Evolutionary conservation across 2,329 filamentous ascomycete genomes (phyloP).

Genomic region (Aspergillus awamori): DNA sequence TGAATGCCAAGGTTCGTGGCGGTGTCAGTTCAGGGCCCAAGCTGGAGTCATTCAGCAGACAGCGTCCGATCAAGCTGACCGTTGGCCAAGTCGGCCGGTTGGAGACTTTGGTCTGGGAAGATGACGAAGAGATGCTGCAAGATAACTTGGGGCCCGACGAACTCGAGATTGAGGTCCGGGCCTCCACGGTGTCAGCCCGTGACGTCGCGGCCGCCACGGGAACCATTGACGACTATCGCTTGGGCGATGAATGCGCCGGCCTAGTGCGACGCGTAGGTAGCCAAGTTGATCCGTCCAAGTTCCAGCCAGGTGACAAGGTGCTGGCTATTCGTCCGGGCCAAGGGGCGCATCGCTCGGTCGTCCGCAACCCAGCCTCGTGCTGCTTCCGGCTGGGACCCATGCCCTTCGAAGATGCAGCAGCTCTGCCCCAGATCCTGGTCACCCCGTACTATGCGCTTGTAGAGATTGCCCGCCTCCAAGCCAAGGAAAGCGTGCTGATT

Average conservation of each 20-base stretch:
- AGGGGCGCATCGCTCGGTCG: constrained; percentile 6
- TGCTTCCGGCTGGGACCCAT: background rate
- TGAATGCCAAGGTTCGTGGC: constrained; percentile 5
- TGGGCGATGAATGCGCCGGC: constrained; percentile 9
- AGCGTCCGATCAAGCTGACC: constrained; percentile 1
- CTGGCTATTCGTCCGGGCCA: constrained; percentile 3
- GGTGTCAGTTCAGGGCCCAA: constrained; percentile 2
- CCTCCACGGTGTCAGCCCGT: constrained; percentile 6
- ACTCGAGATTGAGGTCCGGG: constrained; percentile 3
- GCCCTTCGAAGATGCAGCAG: background rate
- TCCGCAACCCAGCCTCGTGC: constrained; percentile 4
- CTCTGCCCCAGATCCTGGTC: background rate
- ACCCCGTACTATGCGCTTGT: constrained; percentile 3
- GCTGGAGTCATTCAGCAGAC: background rate
- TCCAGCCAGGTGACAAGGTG: constrained; percentile 1
- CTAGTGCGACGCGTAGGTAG: background rate
- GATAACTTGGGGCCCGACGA: background rate
- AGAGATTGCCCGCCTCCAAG: constrained; percentile 5
- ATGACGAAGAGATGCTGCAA: background rate
- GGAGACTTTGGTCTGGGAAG: constrained; percentile 6
- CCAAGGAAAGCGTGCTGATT: constrained; percentile 7
- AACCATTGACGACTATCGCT: constrained; percentile 3
- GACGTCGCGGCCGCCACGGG: constrained; percentile 8
- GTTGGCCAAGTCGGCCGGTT: constrained; percentile 1
- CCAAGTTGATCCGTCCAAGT: background rate